phyloP scores from a whole-genome alignment of 139 green algal genomes.

The Picochlorum sp. region DNA sequence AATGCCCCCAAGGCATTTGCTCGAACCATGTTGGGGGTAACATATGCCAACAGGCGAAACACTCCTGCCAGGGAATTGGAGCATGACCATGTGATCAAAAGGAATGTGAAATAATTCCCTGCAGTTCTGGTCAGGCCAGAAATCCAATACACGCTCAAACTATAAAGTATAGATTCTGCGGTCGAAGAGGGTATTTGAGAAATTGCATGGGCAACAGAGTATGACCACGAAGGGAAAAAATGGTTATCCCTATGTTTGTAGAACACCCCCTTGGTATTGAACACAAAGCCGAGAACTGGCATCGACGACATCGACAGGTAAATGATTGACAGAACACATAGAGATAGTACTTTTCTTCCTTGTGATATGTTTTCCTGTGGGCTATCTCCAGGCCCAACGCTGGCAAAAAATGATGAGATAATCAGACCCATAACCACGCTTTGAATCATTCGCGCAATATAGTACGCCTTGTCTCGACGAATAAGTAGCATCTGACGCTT shows the following conservation, averaged over 20 bases:
- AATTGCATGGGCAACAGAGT: slow-evolving; percentile 15
- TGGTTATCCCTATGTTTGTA: slow-evolving; percentile 67
- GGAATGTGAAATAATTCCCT: slow-evolving; percentile 30
- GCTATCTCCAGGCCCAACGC: slow-evolving; percentile 5
- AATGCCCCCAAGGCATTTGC: slow-evolving; percentile 12
- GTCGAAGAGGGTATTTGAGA: slow-evolving; percentile 39
- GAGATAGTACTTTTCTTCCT: slow-evolving; percentile 29
- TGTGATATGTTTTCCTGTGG: slow-evolving; percentile 3
- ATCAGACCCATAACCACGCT: slow-evolving; percentile 16
- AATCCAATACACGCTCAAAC: slow-evolving; percentile 50
- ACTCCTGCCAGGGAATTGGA: slow-evolving; percentile 27
- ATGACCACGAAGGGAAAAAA: slow-evolving; percentile 54
- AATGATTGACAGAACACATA: slow-evolving; percentile 41
- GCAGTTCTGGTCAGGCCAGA: slow-evolving; percentile 22
- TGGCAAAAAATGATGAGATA: slow-evolving; percentile 13
- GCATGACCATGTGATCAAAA: slow-evolving; percentile 7
- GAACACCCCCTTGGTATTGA: slow-evolving; percentile 53
- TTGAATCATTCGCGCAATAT: slow-evolving; percentile 9
- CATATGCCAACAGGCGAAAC: slow-evolving; percentile 43
- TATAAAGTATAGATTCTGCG: slow-evolving; percentile 41
- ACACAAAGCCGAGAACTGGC: slow-evolving; percentile 34
- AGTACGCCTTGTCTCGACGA: neutral
- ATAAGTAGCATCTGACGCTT: neutral
- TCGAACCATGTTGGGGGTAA: slow-evolving; percentile 20
- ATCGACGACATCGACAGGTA: slow-evolving; percentile 32